Evolutionary conservation across 192 early-diverging fungal species (phyloP), one percentile per base, ranked within the genome.

Genomic region (Gryganskiella cystojenkinii): DNA sequence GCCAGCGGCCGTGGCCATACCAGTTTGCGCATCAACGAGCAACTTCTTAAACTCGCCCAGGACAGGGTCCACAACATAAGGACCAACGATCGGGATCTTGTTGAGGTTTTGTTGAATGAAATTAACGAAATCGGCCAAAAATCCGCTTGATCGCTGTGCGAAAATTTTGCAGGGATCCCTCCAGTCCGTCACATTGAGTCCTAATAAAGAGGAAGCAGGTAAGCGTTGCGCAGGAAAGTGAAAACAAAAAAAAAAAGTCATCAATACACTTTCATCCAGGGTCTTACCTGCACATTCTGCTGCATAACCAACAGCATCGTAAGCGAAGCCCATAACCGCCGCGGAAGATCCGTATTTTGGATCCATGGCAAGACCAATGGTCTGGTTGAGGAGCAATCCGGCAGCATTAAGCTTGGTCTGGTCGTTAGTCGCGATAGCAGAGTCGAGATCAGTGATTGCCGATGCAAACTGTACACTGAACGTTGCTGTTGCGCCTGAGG

Each of bases 121-220:
- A 10, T 50, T 25, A 35, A 64, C 28, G 37, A 64, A 20, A 37
- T 64, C 34, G 11, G 45, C n/a, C 1, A 71, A 20, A 24, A 15
- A 10, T 22, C 58, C 44, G 0, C 40, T 1, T 33, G 53, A 20
- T 31, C 45, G n/a, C 14, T 43, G 27, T 20, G 37, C 15, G 17
- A 56, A 55, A 2, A 42, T 15, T n/a, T 46, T 11, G 40, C 55
- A 71, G 42, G 45, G 53, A 43, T 63, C 54, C 8, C 5, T 9
- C 19, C 44, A 67, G 15, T 56, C 10, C 7, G 45, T 57, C 3
- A 24, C 24, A 25, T 56, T 71, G 31, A 71, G 22, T 10, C 70
- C 70, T 71, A 25, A 52, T 28, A 3, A 22, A 22, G 17, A 17
- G 17, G 37, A 40, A 13, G 37, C 37, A 40, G 37, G 37, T 5